Base-by-base conservation (phyloP, 225 moss, liverwort and hornwort genomes). In the Thuidium tamariscinum region DNA sequence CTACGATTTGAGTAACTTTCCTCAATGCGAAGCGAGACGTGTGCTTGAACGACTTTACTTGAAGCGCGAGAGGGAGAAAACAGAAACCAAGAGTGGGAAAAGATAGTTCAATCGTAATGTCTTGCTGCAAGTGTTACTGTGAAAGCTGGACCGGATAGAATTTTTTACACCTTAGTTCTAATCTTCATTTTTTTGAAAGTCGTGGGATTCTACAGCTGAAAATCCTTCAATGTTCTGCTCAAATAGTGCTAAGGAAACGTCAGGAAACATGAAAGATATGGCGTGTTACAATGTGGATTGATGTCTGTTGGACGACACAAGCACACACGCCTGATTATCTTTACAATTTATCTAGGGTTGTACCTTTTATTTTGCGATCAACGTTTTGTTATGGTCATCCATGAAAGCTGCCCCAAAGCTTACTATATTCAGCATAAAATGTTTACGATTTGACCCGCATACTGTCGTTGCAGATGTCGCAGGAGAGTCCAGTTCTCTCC, bases 11-110 rank as follows among this genome's bases (percentile, higher is more conserved):
- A 96, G 90, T 77, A 98, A 97, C 86, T 98, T 98, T 71, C 97
- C 98, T 41, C 97, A 96, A 80, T 98, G 98, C 88, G 98, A 97
- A 92, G 98, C 98, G 13, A 94, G 92, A 89, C 93, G 98, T 80
- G 95, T 97, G 74, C 91, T 98, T 21, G 98, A 97, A 89, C 89
- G 96, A 88, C 92, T 98, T 20, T 98, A 98, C 74, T 86, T 93
- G 85, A 97, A 95, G 95, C 94, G 98, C 27, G 98, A 98, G 83
- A 95, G 90, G 85, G 98, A 98, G 90, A 98, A 94, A 87, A 74
- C 90, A 41, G 96, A 98, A 51, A 71, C 88, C 57, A 98, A 96
- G 87, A 90, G 92, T 84, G 86, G 62, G 44, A 94, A 94, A 84
- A 93, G 87, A 88, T 94, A 94, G 89, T 87, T 84, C 29, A 77